phyloP scores from a whole-genome alignment of 1,139 yeast species.

The Pneumocystis jirovecii region DNA sequence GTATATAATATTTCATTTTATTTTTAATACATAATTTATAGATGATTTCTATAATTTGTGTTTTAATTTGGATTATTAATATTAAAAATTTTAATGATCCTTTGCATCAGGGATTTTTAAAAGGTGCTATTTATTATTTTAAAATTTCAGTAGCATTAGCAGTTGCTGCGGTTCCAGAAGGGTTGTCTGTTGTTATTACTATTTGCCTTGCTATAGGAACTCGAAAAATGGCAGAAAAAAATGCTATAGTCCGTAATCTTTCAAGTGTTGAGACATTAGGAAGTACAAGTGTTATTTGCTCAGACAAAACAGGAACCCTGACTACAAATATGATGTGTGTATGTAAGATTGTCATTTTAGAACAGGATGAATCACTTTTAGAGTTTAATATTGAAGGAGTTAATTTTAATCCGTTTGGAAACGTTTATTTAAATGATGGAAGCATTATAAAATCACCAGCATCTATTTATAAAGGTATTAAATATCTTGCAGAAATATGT shows the following conservation, averaged over 20 bases:
- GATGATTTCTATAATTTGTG: conserved; percentile 27
- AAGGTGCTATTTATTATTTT: conserved; percentile 36
- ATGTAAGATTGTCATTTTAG: background rate
- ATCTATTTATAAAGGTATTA: conserved; percentile 25
- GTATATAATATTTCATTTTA: conserved; percentile 13
- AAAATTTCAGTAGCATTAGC: conserved; percentile 63
- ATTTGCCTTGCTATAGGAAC: conserved; percentile 82
- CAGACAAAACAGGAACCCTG: conserved; percentile 94
- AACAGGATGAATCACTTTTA: conserved; percentile 10
- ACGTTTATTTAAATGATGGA: conserved; percentile 27
- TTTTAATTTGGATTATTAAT: conserved; percentile 29
- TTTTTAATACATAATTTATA: background rate
- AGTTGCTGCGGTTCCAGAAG: conserved; percentile 94
- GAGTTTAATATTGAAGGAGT: conserved; percentile 14
- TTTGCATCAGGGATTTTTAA: conserved; percentile 36
- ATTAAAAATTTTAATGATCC: conserved; percentile 34
- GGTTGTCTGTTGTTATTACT: conserved; percentile 41
- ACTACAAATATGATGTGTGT: conserved; percentile 46
- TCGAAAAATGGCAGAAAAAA: conserved; percentile 92
- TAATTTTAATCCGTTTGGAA: conserved; percentile 29
- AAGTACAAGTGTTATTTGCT: conserved; percentile 89
- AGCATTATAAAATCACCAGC: conserved; percentile 15
- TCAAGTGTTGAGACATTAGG: conserved; percentile 98
- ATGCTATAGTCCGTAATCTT: conserved; percentile 80
- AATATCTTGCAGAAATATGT: conserved; percentile 30